These are phyloP conservation scores for Rickenella mellea DNA, from an alignment of 768 basidiomycete genomes.

Conservation along the genomic window DNA sequence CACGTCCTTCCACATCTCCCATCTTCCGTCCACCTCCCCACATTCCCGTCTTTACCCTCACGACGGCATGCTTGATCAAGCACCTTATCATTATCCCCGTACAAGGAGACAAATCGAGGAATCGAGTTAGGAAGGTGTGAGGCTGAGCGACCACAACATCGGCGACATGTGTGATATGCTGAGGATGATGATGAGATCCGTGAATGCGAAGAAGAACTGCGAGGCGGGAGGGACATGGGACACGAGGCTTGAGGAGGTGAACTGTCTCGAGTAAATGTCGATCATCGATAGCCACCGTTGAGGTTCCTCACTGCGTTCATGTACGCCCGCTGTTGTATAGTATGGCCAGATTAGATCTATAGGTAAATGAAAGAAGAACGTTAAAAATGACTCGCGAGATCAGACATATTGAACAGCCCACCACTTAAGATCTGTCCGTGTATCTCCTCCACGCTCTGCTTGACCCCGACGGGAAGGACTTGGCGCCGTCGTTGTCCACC, in stretches of 20 bases:
- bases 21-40: constrained; percentile 58
- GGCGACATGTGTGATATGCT: constrained; percentile 46
- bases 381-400: constrained; percentile 19
- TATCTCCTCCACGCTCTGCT: not conserved
- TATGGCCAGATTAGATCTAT: not conserved
- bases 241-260: constrained; percentile 48
- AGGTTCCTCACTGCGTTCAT: constrained; percentile 36
- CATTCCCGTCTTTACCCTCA: too few species aligned
- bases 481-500: not conserved
- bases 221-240: too few species aligned
- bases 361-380: not conserved
- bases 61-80: too few species aligned
- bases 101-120: constrained; percentile 58
- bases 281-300: constrained; percentile 40
- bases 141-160: constrained; percentile 50
- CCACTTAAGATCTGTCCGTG: constrained; percentile 7
- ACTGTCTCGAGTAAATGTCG: constrained; percentile 55
- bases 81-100: constrained; percentile 34
- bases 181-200: constrained; percentile 64
- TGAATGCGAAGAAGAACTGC: constrained; percentile 75
- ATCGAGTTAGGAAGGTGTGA: constrained; percentile 67
- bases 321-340: constrained; percentile 33
- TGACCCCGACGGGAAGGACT: too few species aligned
- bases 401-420: constrained; percentile 12
- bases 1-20: constrained; percentile 55